Conservation (phyloP, 2,329 filamentous ascomycete species). For the Cordyceps militaris region DNA sequence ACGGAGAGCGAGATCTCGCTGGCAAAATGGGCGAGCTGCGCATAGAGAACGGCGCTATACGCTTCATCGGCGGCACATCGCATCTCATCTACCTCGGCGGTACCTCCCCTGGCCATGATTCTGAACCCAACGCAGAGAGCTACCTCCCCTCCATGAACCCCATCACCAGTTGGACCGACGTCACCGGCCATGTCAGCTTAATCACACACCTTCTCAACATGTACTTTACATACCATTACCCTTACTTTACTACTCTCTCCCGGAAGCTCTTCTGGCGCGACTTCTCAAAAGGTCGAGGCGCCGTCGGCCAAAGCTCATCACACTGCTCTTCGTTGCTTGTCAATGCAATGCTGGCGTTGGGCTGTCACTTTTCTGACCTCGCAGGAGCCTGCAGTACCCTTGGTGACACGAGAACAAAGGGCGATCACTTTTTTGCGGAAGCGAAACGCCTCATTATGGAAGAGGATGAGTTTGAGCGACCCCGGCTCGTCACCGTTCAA, state of each 20-base stretch:
- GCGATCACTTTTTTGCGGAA: constrained; percentile 93
- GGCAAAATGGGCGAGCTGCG: constrained; percentile 90
- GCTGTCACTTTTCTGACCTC: constrained; percentile 84
- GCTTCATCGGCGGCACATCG: constrained; percentile 90
- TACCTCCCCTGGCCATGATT: constrained; percentile 30
- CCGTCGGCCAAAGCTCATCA: constrained; percentile 48
- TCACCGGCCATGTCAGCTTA: constrained; percentile 71
- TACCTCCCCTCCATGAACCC: constrained; percentile 55
- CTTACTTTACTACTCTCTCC: constrained; percentile 87
- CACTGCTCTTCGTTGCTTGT: constrained; percentile 89
- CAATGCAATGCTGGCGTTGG: constrained; percentile 87
- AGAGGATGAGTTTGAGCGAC: constrained; percentile 88
- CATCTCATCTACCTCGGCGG: constrained; percentile 77
- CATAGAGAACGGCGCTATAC: constrained; percentile 77
- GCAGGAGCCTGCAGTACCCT: constrained; percentile 63
- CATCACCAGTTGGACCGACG: constrained; percentile 78
- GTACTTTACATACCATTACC: constrained; percentile 98
- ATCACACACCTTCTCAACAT: constrained; percentile 86
- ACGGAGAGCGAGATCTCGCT: constrained; percentile 72
- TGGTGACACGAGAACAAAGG: constrained; percentile 75
- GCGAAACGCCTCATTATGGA: constrained; percentile 84
- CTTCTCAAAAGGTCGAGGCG: constrained; percentile 64
- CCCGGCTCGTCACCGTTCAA: constrained; percentile 82
- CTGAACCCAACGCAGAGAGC: constrained; percentile 38
- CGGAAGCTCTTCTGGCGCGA: constrained; percentile 82